These are phyloP conservation scores for Lavandula angustifolia DNA, from an alignment of 257 asterid species.

Conservation along the genomic window DNA sequence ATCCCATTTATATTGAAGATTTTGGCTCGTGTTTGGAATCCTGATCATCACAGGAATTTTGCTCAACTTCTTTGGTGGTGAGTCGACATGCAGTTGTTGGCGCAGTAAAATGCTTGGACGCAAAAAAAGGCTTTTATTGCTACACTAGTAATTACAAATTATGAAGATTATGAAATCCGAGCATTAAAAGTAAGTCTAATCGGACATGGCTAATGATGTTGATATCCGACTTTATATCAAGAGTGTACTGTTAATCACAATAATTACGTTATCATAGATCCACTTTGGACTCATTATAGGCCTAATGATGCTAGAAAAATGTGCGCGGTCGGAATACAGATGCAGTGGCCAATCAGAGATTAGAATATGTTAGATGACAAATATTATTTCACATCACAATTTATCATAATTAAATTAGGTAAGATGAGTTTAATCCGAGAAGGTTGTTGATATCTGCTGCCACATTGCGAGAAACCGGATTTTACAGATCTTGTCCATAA, in stretches of 20 bases:
- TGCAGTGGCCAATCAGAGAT: constrained; percentile 12
- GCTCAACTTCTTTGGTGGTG: neutral
- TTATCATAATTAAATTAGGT: constrained; percentile 17
- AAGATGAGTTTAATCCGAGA: constrained; percentile 14
- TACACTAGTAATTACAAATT: neutral
- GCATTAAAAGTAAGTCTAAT: constrained; percentile 15
- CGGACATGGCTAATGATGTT: constrained; percentile 21
- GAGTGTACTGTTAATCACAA: constrained; percentile 24
- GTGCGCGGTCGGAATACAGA: neutral
- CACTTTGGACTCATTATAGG: constrained; percentile 25
- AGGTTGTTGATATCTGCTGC: constrained; percentile 24
- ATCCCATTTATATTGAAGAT: neutral
- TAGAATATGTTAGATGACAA: constrained; percentile 28
- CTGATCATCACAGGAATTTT: constrained; percentile 7
- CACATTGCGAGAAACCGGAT: constrained; percentile 3
- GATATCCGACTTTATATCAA: constrained; percentile 34
- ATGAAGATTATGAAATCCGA: neutral
- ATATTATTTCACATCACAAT: constrained; percentile 28
- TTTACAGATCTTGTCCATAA: neutral
- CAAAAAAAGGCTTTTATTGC: constrained; percentile 28
- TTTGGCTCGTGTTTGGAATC: neutral
- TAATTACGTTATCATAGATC: constrained; percentile 29
- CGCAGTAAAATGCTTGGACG: constrained; percentile 36
- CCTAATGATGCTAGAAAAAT: constrained; percentile 14
- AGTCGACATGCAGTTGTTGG: constrained; percentile 29